Evolutionary conservation across 2,329 filamentous ascomycete genomes (phyloP).

Genomic region (Hyphodiscus sp.): DNA sequence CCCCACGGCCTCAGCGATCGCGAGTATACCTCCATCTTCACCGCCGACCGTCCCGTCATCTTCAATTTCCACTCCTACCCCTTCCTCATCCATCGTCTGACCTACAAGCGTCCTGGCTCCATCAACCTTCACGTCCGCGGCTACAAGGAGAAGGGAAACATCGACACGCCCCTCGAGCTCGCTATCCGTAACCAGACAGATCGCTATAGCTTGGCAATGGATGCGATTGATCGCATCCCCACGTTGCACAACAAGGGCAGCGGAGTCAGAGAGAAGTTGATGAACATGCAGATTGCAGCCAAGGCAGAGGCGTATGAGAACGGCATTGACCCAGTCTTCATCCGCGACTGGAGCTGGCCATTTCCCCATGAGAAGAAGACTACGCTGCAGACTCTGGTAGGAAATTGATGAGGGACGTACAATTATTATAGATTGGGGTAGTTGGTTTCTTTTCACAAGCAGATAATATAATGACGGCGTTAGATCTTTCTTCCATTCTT

Average conservation of each 20-base stretch:
- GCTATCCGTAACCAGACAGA: slow-evolving; percentile 74
- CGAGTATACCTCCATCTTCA: slow-evolving; percentile 67
- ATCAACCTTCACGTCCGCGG: slow-evolving; percentile 67
- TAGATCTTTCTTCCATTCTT: too few relatives aligned
- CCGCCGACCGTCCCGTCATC: slow-evolving; percentile 62
- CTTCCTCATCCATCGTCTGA: slow-evolving; percentile 70
- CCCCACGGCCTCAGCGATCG: slow-evolving; percentile 63
- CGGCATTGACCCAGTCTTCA: slow-evolving; percentile 54
- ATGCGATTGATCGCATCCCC: slow-evolving; percentile 64
- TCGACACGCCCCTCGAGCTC: slow-evolving; percentile 72
- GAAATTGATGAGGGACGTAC: background rate
- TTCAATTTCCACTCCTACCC: slow-evolving; percentile 86
- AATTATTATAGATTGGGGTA: too few relatives aligned
- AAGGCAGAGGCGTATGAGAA: slow-evolving; percentile 61
- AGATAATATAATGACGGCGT: too few relatives aligned
- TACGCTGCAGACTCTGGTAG: background rate
- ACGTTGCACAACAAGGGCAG: slow-evolving; percentile 57
- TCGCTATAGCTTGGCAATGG: slow-evolving; percentile 69
- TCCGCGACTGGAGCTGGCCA: slow-evolving; percentile 27
- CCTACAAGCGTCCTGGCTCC: slow-evolving; percentile 66
- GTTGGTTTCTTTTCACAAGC: too few relatives aligned
- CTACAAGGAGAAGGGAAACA: slow-evolving; percentile 79
- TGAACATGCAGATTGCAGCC: slow-evolving; percentile 58
- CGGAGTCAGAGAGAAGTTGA: slow-evolving; percentile 54
- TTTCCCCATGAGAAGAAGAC: slow-evolving; percentile 8